phyloP scores from a whole-genome alignment of 2,329 filamentous ascomycete genomes.

The Diatrype stigma region DNA sequence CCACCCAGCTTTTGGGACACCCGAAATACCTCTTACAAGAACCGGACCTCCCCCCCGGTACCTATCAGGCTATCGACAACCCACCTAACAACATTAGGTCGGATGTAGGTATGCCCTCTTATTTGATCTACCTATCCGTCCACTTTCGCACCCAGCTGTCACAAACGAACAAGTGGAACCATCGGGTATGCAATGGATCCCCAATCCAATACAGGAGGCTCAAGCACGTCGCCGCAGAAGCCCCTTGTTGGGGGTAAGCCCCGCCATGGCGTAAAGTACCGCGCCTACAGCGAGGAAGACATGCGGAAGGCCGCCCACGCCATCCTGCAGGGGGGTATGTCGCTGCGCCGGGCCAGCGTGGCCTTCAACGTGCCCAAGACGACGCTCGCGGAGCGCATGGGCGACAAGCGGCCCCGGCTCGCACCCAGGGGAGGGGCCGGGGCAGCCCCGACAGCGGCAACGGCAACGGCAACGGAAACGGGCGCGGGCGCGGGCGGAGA shows the following conservation, averaged over 20 bases:
- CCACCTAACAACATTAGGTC: no score
- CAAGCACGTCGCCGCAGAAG: neutral
- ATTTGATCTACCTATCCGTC: no score
- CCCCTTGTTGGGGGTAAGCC: neutral
- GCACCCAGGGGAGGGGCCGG: constrained; percentile 5
- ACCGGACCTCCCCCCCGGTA: no score
- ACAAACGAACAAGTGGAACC: neutral
- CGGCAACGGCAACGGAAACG: constrained; percentile 6
- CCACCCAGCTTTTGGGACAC: no score
- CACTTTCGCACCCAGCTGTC: no score
- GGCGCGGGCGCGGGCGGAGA: no score
- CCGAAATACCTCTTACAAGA: no score
- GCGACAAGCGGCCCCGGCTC: constrained; percentile 11
- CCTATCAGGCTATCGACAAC: no score
- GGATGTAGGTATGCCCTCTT: no score
- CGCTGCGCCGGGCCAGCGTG: constrained; percentile 16
- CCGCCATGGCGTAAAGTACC: constrained; percentile 17
- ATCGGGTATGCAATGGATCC: neutral
- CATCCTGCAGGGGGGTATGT: constrained; percentile 18
- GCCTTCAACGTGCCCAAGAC: constrained; percentile 21
- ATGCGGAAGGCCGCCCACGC: constrained; percentile 12
- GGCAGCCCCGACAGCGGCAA: constrained; percentile 6
- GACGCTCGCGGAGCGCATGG: constrained; percentile 16
- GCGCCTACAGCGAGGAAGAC: constrained; percentile 18
- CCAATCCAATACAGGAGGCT: neutral